These are phyloP conservation scores for Cercophora newfieldiana DNA, from an alignment of 495 filamentous ascomycete species.

Conservation along the genomic window DNA sequence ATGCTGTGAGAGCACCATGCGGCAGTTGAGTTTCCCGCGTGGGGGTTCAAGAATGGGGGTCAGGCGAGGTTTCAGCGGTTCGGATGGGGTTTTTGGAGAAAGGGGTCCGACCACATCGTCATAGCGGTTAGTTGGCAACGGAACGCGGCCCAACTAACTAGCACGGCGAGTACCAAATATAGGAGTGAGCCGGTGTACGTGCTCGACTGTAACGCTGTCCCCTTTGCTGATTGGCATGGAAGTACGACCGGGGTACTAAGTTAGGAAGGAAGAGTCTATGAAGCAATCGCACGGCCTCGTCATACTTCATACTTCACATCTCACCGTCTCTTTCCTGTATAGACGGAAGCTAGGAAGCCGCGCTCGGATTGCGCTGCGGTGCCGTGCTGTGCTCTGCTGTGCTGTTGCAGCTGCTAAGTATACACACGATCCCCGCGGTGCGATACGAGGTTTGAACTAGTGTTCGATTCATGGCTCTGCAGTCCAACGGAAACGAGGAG, in stretches of 20 bases:
- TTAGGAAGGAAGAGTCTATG: not conserved
- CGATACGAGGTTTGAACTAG: not conserved
- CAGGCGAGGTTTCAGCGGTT: not conserved
- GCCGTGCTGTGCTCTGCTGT: not conserved
- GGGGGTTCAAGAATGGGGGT: not conserved
- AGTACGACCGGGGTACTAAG: not conserved
- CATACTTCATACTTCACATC: not conserved
- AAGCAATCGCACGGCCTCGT: not conserved
- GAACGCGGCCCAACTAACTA: too few species aligned
- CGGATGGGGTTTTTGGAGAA: not conserved
- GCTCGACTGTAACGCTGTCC: too few species aligned
- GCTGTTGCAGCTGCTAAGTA: not conserved
- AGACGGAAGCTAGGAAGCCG: not conserved
- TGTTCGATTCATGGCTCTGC: not conserved
- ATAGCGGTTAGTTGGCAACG: not conserved
- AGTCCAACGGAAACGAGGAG: not conserved
- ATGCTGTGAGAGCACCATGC: not conserved
- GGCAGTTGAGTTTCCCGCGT: slow-evolving; percentile 8
- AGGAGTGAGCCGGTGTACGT: too few species aligned
- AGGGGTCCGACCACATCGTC: not conserved
- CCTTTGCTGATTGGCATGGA: too few species aligned
- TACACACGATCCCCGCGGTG: not conserved
- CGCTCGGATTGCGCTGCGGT: not conserved
- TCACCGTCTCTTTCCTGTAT: not conserved
- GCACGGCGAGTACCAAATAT: too few species aligned